phyloP scores from a whole-genome alignment of 2,329 filamentous ascomycete genomes.

The Bipolaris zeicola region DNA sequence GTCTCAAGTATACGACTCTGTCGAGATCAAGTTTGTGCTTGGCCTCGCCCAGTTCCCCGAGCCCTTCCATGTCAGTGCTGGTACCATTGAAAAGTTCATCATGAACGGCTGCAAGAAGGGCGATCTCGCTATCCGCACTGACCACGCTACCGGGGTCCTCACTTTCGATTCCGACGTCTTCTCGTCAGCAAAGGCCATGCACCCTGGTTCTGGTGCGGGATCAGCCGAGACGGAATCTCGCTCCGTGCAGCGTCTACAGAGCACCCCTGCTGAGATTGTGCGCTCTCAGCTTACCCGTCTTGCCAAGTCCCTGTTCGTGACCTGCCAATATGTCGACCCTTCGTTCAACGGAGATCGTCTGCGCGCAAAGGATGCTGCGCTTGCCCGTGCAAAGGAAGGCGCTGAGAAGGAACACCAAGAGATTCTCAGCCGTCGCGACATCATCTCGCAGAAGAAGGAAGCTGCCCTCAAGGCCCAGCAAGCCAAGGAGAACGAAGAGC shows the following conservation, averaged over 20 bases:
- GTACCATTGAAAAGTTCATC: constrained; percentile 99
- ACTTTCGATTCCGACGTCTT: constrained; percentile 99
- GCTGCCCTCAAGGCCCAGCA: constrained; percentile 88
- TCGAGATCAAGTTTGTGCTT: constrained; percentile 91
- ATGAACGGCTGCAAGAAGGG: constrained; percentile 99
- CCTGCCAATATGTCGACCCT: constrained; percentile 94
- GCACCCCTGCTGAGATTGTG: constrained; percentile 96
- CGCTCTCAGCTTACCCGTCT: constrained; percentile 91
- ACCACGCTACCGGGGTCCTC: constrained; percentile 91
- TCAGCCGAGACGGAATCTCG: constrained; percentile 85
- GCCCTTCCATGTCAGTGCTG: constrained; percentile 87
- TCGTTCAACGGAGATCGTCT: constrained; percentile 81
- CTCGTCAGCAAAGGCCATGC: constrained; percentile 90
- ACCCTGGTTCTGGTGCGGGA: constrained; percentile 80
- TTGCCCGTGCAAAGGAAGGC: constrained; percentile 81
- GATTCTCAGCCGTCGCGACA: constrained; percentile 80
- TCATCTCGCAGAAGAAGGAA: constrained; percentile 97
- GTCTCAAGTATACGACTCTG: constrained; percentile 98
- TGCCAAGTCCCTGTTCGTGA: constrained; percentile 87
- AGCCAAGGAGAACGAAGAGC: constrained; percentile 89
- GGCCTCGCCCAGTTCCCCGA: constrained; percentile 94
- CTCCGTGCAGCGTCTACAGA: constrained; percentile 92
- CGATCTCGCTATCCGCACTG: constrained; percentile 92
- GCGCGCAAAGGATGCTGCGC: constrained; percentile 77
- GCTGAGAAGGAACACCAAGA: constrained; percentile 91